Evolutionary conservation across 1,139 yeast species (phyloP).

Genomic region (Geotrichum phurueaensis): DNA sequence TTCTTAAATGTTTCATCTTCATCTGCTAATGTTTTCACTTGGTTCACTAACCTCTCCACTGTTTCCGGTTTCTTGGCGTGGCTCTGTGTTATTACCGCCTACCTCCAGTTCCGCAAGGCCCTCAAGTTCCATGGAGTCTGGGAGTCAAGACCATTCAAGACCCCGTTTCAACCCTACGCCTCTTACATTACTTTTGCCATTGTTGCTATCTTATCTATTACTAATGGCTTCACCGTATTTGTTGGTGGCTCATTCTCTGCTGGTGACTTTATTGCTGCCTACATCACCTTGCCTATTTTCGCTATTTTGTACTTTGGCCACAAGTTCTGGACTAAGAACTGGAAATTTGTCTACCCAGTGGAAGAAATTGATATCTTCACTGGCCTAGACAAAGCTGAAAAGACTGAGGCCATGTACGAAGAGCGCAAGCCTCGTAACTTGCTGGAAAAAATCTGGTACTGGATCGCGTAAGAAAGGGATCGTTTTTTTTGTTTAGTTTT

Average conservation of each 20-base stretch:
- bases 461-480: slow-evolving; percentile 34
- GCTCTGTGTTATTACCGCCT: slow-evolving; percentile 42
- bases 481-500: background rate
- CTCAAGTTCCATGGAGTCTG: slow-evolving; percentile 29
- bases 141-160: slow-evolving; percentile 39
- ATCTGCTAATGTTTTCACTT: slow-evolving; percentile 42
- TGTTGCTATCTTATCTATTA: slow-evolving; percentile 45
- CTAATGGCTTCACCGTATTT: slow-evolving; percentile 67
- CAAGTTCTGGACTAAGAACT: slow-evolving; percentile 45
- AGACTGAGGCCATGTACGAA: slow-evolving; percentile 37
- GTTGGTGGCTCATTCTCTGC: slow-evolving; percentile 49
- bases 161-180: slow-evolving; percentile 45
- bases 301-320: slow-evolving; percentile 46
- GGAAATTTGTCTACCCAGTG: slow-evolving; percentile 41
- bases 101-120: slow-evolving; percentile 52
- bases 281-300: slow-evolving; percentile 49
- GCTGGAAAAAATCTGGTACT: slow-evolving; percentile 41
- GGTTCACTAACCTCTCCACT: slow-evolving; percentile 42
- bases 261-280: slow-evolving; percentile 47
- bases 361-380: slow-evolving; percentile 44
- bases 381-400: slow-evolving; percentile 49
- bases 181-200: slow-evolving; percentile 44
- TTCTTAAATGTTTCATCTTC: slow-evolving; percentile 43
- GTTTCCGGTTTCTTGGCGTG: slow-evolving; percentile 45
- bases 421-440: slow-evolving; percentile 37